Evolutionary conservation across 768 basidiomycete species (phyloP).

Genomic region (Podaxis sp.): DNA sequence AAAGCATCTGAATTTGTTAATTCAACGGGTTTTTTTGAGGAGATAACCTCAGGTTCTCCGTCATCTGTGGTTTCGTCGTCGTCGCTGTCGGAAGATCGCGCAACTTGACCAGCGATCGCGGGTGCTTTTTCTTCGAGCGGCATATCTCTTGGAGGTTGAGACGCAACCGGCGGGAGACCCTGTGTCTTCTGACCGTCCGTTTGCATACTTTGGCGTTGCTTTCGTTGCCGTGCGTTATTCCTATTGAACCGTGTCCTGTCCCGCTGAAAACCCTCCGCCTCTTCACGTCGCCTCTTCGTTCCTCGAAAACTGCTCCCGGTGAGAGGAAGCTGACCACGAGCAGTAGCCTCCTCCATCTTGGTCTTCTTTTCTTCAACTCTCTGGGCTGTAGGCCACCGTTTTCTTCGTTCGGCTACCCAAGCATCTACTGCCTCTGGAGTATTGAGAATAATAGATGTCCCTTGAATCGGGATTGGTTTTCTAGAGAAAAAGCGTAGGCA

Average conservation of each 20-base stretch:
- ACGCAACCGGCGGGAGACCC: neutral
- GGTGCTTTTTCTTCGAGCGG: slow-evolving; percentile 1
- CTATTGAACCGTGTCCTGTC: neutral
- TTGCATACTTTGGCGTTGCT: neutral
- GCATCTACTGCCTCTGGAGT: slow-evolving; percentile 77
- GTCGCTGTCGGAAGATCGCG: slow-evolving; percentile 21
- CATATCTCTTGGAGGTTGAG: neutral
- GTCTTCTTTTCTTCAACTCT: slow-evolving; percentile 79
- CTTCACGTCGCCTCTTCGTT: slow-evolving; percentile 40
- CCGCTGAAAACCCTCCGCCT: slow-evolving; percentile 19
- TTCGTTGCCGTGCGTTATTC: neutral
- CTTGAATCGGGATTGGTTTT: slow-evolving; percentile 72
- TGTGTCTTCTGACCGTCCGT: neutral
- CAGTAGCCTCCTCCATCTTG: slow-evolving; percentile 73
- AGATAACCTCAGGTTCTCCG: slow-evolving; percentile 53
- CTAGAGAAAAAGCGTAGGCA: slow-evolving; percentile 30
- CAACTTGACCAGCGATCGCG: neutral
- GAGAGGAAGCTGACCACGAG: slow-evolving; percentile 70
- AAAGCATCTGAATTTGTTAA: neutral
- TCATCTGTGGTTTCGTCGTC: slow-evolving; percentile 34
- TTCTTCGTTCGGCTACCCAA: slow-evolving; percentile 90
- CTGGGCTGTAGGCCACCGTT: slow-evolving; percentile 73
- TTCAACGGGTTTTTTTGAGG: slow-evolving; percentile 42
- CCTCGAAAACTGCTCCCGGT: slow-evolving; percentile 40
- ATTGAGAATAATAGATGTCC: slow-evolving; percentile 74